Evolutionary conservation across 1,284 basidiomycete genomes (phyloP), one percentile per base, ranked within the genome.

Genomic region (Phylloboletellus chloephorus): DNA sequence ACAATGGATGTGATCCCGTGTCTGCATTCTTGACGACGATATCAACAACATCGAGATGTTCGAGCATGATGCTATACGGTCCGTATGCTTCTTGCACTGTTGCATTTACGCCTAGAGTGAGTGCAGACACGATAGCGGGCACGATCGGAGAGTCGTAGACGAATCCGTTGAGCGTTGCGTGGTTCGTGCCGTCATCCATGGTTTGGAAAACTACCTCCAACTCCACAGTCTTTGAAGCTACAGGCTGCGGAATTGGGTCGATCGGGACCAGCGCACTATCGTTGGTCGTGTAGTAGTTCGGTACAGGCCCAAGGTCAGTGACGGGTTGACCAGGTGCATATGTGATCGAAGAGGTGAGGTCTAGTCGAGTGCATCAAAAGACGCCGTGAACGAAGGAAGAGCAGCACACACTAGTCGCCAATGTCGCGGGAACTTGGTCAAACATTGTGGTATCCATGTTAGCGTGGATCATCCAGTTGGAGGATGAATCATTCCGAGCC

Each of bases 371-470:
- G 12, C 0, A 9, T n/a, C 12, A 23, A 23, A 6, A 19, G 13
- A 7, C 20, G 17, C 3, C 20, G 17, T 4, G 39, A 35, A 24
- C 2, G 5, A 38, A 7, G 7, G 1, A 16, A 30, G 16, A 21
- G 28, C 30, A 13, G n/a, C 5, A 67, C 80, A 34, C 50, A 88
- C 87, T 95, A 3, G 86, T 74, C 47, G 83, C 73, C 20, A 96
- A 73, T 5, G 67, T 65, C 25, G 72, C 66, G 1, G 92, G 90
- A 12, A 93, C 69, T 0, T 55, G 68, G 61, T 95, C 92, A 63
- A 94, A 95, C 90, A 93, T 93, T 51, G 66, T 68, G 1, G 71
- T 74, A 57, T 92, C 88, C 77, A 97, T 89, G 69, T 91, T 88
- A 17, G 88, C 85, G 58, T 93, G 90, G 48, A 98, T 79, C 31